These are phyloP conservation scores for Rhizopus delemar DNA, from an alignment of 371 early-diverging fungal species.

Conservation along the genomic window DNA sequence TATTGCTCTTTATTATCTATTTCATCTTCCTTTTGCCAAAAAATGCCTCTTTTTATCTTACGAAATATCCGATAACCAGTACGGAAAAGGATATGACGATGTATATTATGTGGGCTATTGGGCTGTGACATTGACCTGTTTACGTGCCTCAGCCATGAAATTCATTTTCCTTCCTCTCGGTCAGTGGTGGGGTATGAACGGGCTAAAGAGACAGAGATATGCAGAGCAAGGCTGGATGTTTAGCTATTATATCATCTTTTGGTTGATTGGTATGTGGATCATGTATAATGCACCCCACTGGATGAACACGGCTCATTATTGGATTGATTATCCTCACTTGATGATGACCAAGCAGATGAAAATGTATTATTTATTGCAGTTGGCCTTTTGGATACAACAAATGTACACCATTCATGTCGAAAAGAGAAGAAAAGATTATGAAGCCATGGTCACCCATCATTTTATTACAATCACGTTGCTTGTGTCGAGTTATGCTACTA, in stretches of 20 bases:
- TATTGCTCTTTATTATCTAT: background rate
- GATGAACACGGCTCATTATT: constrained; percentile 67
- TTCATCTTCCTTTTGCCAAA: background rate
- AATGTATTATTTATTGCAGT: constrained; percentile 76
- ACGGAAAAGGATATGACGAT: constrained; percentile 54
- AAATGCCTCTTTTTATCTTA: constrained; percentile 4
- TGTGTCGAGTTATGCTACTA: constrained; percentile 66
- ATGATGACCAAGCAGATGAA: constrained; percentile 59
- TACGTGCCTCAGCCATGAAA: constrained; percentile 64
- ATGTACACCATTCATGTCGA: constrained; percentile 73
- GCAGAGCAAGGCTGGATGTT: constrained; percentile 67
- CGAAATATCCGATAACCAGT: background rate
- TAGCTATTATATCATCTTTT: constrained; percentile 58
- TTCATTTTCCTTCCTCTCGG: constrained; percentile 61
- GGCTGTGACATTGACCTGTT: constrained; percentile 70
- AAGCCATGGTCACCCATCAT: constrained; percentile 81
- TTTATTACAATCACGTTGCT: constrained; percentile 73
- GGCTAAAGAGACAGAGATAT: constrained; percentile 62
- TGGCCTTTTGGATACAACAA: constrained; percentile 83
- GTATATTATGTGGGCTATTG: constrained; percentile 64
- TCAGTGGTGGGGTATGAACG: constrained; percentile 48
- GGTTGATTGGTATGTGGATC: constrained; percentile 62
- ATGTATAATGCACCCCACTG: constrained; percentile 69
- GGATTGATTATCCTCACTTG: constrained; percentile 73
- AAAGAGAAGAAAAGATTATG: constrained; percentile 77